A percentile compares a stretch with the other conserved stretches of the same genome.
Conservation (phyloP, 139 green algal genomes). For the Tetraselmis chui region DNA sequence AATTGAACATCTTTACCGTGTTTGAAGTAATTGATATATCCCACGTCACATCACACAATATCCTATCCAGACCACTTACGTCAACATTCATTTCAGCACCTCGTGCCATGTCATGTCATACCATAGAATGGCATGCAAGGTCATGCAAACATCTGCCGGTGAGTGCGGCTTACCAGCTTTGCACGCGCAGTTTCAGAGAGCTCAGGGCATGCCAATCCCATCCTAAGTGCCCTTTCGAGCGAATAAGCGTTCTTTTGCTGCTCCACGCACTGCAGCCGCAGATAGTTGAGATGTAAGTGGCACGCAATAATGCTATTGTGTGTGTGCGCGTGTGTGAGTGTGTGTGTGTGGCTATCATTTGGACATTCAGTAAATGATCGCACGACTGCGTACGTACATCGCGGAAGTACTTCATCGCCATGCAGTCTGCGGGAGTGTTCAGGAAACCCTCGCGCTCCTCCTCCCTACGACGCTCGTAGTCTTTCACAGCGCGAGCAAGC, state of each 20-base stretch:
- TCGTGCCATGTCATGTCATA: no score
- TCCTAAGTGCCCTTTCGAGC: background rate
- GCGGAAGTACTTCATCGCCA: background rate
- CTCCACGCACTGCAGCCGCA: background rate
- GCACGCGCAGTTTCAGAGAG: background rate
- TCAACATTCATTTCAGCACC: no score
- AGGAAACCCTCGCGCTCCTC: background rate
- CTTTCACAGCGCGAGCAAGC: background rate
- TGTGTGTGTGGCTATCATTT: no score
- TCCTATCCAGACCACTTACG: no score
- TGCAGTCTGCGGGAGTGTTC: background rate
- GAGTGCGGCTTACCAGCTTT: background rate
- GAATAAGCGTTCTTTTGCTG: background rate
- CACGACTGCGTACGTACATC: background rate
- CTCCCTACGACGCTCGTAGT: background rate
- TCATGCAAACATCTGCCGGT: no score
- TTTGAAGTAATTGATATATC: no score
- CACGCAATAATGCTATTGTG: no score
- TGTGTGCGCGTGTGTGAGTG: no score
- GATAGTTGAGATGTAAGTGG: no score
- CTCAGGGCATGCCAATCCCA: background rate
- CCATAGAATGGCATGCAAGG: no score
- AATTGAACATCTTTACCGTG: no score
- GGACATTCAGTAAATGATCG: background rate
- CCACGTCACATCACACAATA: no score